phyloP scores from a whole-genome alignment of 192 early-diverging fungal species.

The Mortierella antarctica region DNA sequence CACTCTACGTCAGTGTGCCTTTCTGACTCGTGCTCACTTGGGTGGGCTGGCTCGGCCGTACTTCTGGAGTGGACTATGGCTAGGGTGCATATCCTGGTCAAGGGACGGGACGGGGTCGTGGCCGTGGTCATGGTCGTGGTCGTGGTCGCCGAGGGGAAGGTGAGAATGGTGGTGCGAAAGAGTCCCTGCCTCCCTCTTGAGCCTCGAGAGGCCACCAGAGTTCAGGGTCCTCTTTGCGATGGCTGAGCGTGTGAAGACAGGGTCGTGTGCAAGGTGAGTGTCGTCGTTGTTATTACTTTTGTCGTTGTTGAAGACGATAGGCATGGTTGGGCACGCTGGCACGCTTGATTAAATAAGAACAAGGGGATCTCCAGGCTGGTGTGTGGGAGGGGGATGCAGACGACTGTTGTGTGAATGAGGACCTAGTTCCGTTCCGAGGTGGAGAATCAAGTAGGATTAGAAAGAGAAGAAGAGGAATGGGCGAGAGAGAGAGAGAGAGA shows the following conservation, averaged over 20 bases:
- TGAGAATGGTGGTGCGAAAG: neutral
- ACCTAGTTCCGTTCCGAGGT: neutral
- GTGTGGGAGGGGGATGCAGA: neutral
- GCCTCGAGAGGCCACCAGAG: constrained; percentile 5
- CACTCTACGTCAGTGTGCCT: neutral
- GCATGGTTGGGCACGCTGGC: constrained; percentile 10
- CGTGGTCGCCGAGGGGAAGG: neutral
- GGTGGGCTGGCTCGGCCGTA: neutral
- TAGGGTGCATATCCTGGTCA: neutral
- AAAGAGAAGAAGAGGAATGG: neutral
- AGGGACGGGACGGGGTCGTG: no score
- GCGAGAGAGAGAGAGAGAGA: neutral
- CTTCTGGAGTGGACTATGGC: neutral
- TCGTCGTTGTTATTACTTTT: neutral
- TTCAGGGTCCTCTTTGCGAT: constrained; percentile 13
- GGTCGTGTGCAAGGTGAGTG: neutral
- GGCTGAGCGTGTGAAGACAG: neutral
- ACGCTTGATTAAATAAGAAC: no score
- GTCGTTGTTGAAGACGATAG: constrained; percentile 18
- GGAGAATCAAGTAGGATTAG: neutral
- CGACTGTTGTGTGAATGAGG: neutral
- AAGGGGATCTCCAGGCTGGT: no score
- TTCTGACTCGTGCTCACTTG: neutral
- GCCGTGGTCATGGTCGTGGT: neutral
- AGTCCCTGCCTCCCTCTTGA: constrained; percentile 22